Conservation (phyloP, 345 rosid genomes). For the Leavenworthia alabamica region DNA sequence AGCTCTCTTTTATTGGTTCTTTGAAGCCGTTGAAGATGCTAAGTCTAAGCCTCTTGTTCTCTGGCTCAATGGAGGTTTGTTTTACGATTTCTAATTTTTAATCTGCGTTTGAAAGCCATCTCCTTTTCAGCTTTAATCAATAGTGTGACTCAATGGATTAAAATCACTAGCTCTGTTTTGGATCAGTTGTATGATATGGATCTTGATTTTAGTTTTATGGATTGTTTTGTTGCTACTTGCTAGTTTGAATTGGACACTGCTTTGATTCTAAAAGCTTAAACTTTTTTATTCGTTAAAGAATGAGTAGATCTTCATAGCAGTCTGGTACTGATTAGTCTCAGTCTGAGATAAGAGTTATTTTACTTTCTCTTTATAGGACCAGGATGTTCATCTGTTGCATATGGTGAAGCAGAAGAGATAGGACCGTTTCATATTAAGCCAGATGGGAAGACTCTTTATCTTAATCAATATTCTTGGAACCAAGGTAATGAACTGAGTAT, state of each 20-base stretch:
- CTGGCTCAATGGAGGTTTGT: conserved; percentile 83
- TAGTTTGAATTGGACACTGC: not conserved
- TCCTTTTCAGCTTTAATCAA: not conserved
- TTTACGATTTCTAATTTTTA: not conserved
- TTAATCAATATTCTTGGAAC: conserved; percentile 90
- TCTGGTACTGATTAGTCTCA: not conserved
- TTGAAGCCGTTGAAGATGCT: conserved; percentile 71
- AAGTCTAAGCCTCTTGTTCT: conserved; percentile 80
- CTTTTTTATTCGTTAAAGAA: not conserved
- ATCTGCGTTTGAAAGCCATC: not conserved
- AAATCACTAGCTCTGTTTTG: not conserved
- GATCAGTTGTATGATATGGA: not conserved
- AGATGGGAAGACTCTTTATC: conserved; percentile 73
- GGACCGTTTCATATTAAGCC: conserved; percentile 80
- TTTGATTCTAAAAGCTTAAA: not conserved
- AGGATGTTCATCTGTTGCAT: conserved; percentile 91
- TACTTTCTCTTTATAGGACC: conserved; percentile 48
- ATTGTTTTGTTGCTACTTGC: not conserved
- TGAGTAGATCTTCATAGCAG: not conserved
- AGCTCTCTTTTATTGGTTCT: conserved; percentile 82
- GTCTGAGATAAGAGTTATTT: not conserved
- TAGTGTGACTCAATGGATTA: not conserved
- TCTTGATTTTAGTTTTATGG: not conserved
- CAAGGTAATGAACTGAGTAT: conserved; percentile 43
- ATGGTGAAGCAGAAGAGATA: conserved; percentile 84